phyloP scores from a whole-genome alignment of 345 rosid genomes.

The Durio zibethinus region DNA sequence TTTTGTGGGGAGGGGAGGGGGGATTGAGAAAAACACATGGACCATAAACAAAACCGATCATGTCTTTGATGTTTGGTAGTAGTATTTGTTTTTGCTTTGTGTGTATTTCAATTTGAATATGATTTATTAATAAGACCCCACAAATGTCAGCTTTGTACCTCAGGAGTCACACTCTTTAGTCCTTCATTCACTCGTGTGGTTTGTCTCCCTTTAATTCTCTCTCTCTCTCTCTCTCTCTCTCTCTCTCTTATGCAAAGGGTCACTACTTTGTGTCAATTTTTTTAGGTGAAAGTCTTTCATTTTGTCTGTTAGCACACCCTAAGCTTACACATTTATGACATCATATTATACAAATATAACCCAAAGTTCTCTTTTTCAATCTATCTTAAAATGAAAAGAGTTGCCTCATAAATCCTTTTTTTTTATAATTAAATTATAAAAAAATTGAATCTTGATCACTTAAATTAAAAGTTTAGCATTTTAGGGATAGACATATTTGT shows the following conservation, averaged over 20 bases:
- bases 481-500: too few relatives aligned
- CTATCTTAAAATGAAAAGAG: too few relatives aligned
- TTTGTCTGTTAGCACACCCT: slow-evolving; percentile 32
- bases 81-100: not conserved
- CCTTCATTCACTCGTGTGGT: slow-evolving; percentile 15
- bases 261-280: slow-evolving; percentile 17
- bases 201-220: not conserved
- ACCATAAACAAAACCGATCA: not conserved
- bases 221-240: not conserved
- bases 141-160: not conserved
- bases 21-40: not conserved
- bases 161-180: not conserved
- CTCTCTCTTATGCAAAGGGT: slow-evolving; percentile 12
- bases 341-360: slow-evolving; percentile 16
- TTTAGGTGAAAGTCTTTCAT: not conserved
- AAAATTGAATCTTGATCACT: too few relatives aligned
- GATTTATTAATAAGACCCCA: slow-evolving; percentile 12
- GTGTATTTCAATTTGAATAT: not conserved
- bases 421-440: too few relatives aligned
- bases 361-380: too few relatives aligned
- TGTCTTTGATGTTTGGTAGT: not conserved
- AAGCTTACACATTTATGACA: slow-evolving; percentile 34
- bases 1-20: too few relatives aligned
- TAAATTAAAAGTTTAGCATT: too few relatives aligned
- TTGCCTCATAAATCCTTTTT: too few relatives aligned